phyloP scores from a whole-genome alignment of 768 basidiomycete genomes.

The Mycena chlorophos region DNA sequence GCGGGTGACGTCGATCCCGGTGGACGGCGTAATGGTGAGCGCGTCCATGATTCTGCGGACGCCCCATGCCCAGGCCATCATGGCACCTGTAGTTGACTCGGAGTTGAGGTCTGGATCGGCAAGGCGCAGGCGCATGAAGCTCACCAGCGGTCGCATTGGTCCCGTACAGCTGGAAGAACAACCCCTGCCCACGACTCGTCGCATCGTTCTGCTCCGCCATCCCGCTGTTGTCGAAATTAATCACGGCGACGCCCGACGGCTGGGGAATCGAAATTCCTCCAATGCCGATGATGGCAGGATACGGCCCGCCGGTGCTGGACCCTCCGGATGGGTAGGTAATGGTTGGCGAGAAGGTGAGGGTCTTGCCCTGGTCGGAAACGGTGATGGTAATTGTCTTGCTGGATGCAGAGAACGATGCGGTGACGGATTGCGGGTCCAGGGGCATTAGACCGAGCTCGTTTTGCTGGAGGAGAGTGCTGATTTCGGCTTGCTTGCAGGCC shows the following conservation, averaged over 20 bases:
- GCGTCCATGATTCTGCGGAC: conserved; percentile 60
- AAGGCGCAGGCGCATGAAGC: background rate
- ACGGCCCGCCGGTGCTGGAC: conserved; percentile 38
- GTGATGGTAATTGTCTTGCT: background rate
- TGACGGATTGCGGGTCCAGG: conserved; percentile 37
- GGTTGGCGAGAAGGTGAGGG: background rate
- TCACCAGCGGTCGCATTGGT: conserved; percentile 39
- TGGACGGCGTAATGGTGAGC: conserved; percentile 48
- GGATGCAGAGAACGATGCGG: conserved; percentile 23
- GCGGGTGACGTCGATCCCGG: conserved; percentile 47
- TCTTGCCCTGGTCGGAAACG: background rate
- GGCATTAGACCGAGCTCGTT: conserved; percentile 57
- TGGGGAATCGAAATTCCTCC: conserved; percentile 45
- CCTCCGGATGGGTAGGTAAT: background rate
- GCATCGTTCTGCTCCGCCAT: conserved; percentile 50
- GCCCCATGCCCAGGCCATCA: conserved; percentile 67
- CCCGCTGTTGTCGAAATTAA: conserved; percentile 54
- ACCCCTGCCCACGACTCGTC: conserved; percentile 52
- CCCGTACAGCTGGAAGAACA: conserved; percentile 60
- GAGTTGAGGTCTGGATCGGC: background rate
- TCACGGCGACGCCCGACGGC: conserved; percentile 41
- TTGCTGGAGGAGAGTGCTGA: conserved; percentile 48
- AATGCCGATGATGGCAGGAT: conserved; percentile 53
- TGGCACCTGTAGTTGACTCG: conserved; percentile 31
- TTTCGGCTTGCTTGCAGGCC: conserved; percentile 52